phyloP scores from a whole-genome alignment of 2,329 filamentous ascomycete species.

The Botrytis paeoniae region DNA sequence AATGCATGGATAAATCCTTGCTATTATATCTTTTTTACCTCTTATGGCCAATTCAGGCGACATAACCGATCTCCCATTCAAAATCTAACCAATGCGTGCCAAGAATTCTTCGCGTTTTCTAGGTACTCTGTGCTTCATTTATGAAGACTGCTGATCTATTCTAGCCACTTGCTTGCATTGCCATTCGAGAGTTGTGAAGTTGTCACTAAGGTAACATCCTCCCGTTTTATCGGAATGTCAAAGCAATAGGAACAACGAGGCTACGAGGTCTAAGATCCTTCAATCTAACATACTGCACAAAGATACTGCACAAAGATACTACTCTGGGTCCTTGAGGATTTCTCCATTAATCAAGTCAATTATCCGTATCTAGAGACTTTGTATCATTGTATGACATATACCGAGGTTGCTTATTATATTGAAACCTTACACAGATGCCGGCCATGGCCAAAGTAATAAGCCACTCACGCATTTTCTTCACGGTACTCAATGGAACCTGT shows the following conservation, averaged over 20 bases:
- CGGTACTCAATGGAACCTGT: not conserved
- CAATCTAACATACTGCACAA: not conserved
- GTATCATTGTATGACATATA: not conserved
- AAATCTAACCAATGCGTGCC: not conserved
- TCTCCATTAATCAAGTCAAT: not conserved
- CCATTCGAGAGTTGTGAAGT: not conserved
- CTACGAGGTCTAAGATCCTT: not conserved
- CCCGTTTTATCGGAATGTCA: not conserved
- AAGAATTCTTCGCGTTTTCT: slow-evolving; percentile 9
- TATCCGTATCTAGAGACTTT: not conserved
- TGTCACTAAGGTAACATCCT: not conserved
- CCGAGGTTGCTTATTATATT: not conserved
- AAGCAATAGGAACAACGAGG: not conserved
- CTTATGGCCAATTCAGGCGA: slow-evolving; percentile 1
- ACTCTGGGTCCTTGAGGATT: not conserved
- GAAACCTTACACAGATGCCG: not conserved
- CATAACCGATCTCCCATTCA: not conserved
- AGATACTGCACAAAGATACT: not conserved
- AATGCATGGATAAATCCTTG: not conserved
- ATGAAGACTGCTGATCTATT: not conserved
- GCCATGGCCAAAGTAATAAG: not conserved
- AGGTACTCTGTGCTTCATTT: not conserved
- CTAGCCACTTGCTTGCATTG: not conserved
- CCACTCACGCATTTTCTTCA: not conserved
- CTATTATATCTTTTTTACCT: not conserved